Evolutionary conservation across 2,329 filamentous ascomycete species (phyloP).

Genomic region (Aspergillus tubingensis): DNA sequence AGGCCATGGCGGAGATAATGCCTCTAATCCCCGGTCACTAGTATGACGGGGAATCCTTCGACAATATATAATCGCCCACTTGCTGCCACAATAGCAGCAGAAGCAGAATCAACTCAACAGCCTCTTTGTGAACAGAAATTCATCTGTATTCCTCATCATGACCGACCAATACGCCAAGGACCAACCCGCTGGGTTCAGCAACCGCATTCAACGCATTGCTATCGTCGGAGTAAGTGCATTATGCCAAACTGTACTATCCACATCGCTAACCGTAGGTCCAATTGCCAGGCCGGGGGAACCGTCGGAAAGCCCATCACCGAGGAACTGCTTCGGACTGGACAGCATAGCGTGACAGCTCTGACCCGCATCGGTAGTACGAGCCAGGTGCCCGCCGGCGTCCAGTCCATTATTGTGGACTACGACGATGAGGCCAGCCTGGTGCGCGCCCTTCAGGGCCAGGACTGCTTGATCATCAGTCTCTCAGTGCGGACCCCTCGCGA

Average conservation of each 20-base stretch:
- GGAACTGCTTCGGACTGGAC: constrained; percentile 49
- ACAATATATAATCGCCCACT: too few relatives aligned
- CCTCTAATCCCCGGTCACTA: too few relatives aligned
- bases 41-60: too few relatives aligned
- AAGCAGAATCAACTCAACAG: too few relatives aligned
- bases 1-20: too few relatives aligned
- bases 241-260: not conserved
- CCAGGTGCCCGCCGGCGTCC: constrained; percentile 2
- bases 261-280: not conserved
- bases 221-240: constrained; percentile 37
- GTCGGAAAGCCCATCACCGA: constrained; percentile 34
- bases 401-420: constrained; percentile 7
- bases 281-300: constrained; percentile 35
- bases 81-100: too few relatives aligned
- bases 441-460: constrained; percentile 54
- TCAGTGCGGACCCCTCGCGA: constrained; percentile 43
- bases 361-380: constrained; percentile 37
- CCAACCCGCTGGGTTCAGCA: constrained; percentile 7
- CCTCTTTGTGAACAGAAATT: too few relatives aligned
- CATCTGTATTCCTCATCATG: not conserved
- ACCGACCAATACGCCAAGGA: constrained; percentile 4
- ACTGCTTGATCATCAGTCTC: constrained; percentile 60
- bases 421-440: constrained; percentile 36
- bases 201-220: constrained; percentile 35
- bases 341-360: constrained; percentile 54